A percentile compares a stretch with the other conserved stretches of the same genome.
Evolutionary conservation across 768 basidiomycete genomes (phyloP).

Genomic region (Royoungia palumana): DNA sequence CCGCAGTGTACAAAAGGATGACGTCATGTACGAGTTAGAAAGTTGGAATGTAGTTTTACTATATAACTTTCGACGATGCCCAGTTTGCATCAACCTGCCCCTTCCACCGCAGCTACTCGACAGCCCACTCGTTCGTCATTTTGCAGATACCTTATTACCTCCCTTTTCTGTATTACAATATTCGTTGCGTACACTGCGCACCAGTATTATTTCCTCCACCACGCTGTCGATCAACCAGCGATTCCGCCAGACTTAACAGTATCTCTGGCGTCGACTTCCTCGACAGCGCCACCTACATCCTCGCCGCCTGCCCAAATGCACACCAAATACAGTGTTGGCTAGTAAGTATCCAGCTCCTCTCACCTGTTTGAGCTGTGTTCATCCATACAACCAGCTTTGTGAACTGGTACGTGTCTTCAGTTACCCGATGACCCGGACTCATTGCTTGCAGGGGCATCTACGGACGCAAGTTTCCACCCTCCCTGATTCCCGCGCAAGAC

Average conservation of each 20-base stretch:
- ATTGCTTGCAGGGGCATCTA: slow-evolving; percentile 78
- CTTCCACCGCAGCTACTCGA: slow-evolving; percentile 14
- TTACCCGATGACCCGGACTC: neutral
- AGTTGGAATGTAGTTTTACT: slow-evolving; percentile 17
- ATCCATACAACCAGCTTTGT: slow-evolving; percentile 52
- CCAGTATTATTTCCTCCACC: slow-evolving; percentile 34
- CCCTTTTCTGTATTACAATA: slow-evolving; percentile 34
- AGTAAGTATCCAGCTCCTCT: slow-evolving; percentile 47
- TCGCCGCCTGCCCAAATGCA: slow-evolving; percentile 34
- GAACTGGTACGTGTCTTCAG: slow-evolving; percentile 54
- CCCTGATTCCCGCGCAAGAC: slow-evolving; percentile 74
- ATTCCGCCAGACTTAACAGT: slow-evolving; percentile 7
- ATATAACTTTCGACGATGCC: slow-evolving; percentile 18
- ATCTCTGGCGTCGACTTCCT: slow-evolving; percentile 2
- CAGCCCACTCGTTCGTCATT: slow-evolving; percentile 25
- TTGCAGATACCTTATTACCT: slow-evolving; percentile 35
- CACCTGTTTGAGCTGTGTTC: slow-evolving; percentile 9
- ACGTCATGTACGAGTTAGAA: slow-evolving; percentile 13
- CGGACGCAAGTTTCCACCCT: slow-evolving; percentile 87
- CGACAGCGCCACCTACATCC: slow-evolving; percentile 12
- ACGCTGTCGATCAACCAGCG: slow-evolving; percentile 14
- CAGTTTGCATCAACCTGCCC: slow-evolving; percentile 15
- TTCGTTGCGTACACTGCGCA: slow-evolving; percentile 43
- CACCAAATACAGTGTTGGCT: slow-evolving; percentile 77
- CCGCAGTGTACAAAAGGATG: neutral